These are phyloP conservation scores for Erigeron canadensis DNA, from an alignment of 129 eudicot species.

Conservation along the genomic window DNA sequence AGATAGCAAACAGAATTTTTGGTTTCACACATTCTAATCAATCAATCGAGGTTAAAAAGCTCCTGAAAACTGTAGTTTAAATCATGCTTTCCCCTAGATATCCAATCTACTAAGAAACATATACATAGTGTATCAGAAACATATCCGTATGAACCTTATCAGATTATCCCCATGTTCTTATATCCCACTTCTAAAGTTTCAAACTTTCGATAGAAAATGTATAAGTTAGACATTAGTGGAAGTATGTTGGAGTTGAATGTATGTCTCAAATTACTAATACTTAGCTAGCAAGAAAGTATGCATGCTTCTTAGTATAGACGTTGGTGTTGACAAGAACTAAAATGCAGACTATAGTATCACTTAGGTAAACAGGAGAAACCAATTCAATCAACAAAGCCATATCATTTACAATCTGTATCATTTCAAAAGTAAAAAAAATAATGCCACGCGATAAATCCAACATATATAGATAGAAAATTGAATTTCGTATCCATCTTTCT, in stretches of 20 bases:
- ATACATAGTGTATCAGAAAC: background rate
- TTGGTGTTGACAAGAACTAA: background rate
- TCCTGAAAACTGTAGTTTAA: background rate
- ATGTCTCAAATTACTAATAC: background rate
- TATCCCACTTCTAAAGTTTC: background rate
- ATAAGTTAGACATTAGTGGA: background rate
- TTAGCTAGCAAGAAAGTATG: slow-evolving; percentile 11
- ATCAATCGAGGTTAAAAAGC: background rate
- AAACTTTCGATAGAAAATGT: background rate
- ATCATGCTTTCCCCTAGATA: background rate
- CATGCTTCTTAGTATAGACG: slow-evolving; percentile 6
- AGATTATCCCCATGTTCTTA: background rate
- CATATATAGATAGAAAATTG: background rate
- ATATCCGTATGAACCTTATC: background rate
- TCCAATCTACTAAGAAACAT: background rate
- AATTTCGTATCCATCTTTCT: background rate
- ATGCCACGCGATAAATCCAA: too few relatives aligned
- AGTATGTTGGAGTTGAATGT: slow-evolving; percentile 9
- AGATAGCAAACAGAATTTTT: background rate
- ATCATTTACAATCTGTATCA: too few relatives aligned
- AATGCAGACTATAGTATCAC: background rate
- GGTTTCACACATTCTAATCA: background rate
- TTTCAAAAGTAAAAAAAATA: too few relatives aligned
- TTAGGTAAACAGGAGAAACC: background rate
- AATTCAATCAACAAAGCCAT: too few relatives aligned